Evolutionary conservation across 331 rosid genomes (phyloP).

Genomic region (Prunus yedoensis): DNA sequence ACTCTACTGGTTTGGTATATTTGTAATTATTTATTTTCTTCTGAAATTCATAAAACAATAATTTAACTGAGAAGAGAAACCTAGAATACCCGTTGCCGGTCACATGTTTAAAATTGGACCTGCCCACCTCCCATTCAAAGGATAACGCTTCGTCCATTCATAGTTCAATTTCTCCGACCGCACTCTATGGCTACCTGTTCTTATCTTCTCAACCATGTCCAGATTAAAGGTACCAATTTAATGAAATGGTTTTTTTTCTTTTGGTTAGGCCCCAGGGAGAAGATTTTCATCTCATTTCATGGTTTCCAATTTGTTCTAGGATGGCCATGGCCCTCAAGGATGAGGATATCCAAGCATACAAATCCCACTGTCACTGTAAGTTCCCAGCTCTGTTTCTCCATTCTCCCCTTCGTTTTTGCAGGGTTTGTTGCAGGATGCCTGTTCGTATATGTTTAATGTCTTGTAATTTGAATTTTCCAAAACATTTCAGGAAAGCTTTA

Average conservation of each 20-base stretch:
- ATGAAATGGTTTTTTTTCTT: slow-evolving; percentile 3
- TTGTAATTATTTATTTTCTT: no score
- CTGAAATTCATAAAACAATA: no score
- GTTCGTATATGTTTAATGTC: no score
- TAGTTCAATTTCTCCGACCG: neutral
- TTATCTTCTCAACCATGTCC: slow-evolving; percentile 46
- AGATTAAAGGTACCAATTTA: slow-evolving; percentile 34
- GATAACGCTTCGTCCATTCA: slow-evolving; percentile 13
- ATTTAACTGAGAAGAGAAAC: neutral
- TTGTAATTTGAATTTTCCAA: neutral
- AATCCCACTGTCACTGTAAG: slow-evolving; percentile 40
- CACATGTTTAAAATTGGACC: neutral
- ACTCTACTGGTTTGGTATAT: no score
- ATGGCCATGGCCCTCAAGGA: slow-evolving; percentile 38
- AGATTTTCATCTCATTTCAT: neutral
- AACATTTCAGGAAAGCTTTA: slow-evolving; percentile 45
- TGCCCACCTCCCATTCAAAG: slow-evolving; percentile 3
- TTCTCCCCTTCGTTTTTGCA: neutral
- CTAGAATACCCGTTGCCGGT: slow-evolving; percentile 17
- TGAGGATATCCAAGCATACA: slow-evolving; percentile 24
- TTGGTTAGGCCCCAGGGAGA: neutral
- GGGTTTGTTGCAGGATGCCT: no score
- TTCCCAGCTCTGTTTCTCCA: neutral
- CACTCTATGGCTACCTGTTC: slow-evolving; percentile 52
- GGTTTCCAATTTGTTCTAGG: slow-evolving; percentile 34